phyloP scores from a whole-genome alignment of 2,329 filamentous ascomycete genomes.

The Pyricularia pennisetigena region DNA sequence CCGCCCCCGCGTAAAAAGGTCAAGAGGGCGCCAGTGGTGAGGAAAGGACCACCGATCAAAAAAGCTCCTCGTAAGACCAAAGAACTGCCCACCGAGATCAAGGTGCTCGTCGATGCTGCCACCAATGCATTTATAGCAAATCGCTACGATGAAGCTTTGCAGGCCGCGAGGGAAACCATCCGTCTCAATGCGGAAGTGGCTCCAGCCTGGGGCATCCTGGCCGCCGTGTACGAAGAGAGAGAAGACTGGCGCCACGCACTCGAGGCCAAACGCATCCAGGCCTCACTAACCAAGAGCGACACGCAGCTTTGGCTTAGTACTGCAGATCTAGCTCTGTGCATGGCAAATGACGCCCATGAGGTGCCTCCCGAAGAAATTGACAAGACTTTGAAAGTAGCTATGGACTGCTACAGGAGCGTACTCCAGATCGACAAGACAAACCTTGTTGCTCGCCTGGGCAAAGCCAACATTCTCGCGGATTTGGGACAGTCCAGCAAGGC shows the following conservation, averaged over 20 bases:
- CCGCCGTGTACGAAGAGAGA: conserved; percentile 51
- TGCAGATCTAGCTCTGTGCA: conserved; percentile 45
- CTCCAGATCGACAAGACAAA: conserved; percentile 47
- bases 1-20: conserved; percentile 9
- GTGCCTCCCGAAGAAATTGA: conserved; percentile 17
- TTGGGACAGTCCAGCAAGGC: conserved; percentile 43
- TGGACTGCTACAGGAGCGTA: conserved; percentile 50
- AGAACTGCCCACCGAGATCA: conserved; percentile 63
- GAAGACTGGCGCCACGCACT: conserved; percentile 47
- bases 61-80: conserved; percentile 48
- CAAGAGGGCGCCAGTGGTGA: not conserved
- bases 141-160: conserved; percentile 49
- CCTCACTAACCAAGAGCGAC: conserved; percentile 52
- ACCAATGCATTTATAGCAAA: conserved; percentile 57
- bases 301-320: conserved; percentile 48
- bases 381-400: conserved; percentile 39
- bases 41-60: conserved; percentile 12
- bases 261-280: conserved; percentile 50
- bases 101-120: conserved; percentile 54
- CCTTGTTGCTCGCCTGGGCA: conserved; percentile 46
- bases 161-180: conserved; percentile 52
- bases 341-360: conserved; percentile 35
- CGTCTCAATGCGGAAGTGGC: conserved; percentile 59
- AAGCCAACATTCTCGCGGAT: conserved; percentile 47
- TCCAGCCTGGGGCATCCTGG: conserved; percentile 53